Conservation (phyloP, 495 filamentous ascomycete genomes). For the Talaromyces trachyspermus region DNA sequence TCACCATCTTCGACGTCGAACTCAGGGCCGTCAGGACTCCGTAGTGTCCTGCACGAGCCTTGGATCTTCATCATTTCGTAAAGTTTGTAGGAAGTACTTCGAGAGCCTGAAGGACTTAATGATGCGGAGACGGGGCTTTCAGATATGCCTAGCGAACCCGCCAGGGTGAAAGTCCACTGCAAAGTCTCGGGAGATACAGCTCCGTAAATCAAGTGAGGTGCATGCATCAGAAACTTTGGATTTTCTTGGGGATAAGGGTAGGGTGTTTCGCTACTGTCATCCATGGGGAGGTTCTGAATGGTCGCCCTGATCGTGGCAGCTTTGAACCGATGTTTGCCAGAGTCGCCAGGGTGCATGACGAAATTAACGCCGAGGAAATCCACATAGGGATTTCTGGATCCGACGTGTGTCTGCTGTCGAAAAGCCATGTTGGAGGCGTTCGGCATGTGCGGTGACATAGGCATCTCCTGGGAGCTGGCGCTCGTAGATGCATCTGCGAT, state of each 20-base stretch:
- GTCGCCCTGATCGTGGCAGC: constrained; percentile 38
- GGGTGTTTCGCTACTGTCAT: neutral
- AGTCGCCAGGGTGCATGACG: constrained; percentile 40
- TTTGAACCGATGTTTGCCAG: constrained; percentile 38
- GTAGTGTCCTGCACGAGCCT: constrained; percentile 37
- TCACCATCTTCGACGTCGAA: constrained; percentile 38
- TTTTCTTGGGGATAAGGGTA: constrained; percentile 15
- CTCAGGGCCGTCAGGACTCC: constrained; percentile 22
- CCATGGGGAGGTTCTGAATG: constrained; percentile 17
- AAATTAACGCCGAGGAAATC: constrained; percentile 46
- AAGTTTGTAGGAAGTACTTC: constrained; percentile 33
- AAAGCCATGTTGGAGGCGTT: constrained; percentile 47
- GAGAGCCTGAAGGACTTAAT: constrained; percentile 32
- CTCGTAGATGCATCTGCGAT: constrained; percentile 44
- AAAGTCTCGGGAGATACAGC: constrained; percentile 45
- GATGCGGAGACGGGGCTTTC: constrained; percentile 38
- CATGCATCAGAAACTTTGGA: constrained; percentile 43
- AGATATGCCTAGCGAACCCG: constrained; percentile 40
- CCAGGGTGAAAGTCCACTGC: constrained; percentile 45
- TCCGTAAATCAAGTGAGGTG: constrained; percentile 45
- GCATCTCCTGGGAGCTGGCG: constrained; percentile 40
- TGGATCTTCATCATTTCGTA: constrained; percentile 51
- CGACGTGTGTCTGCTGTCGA: constrained; percentile 32
- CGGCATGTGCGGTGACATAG: constrained; percentile 44
- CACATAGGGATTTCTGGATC: constrained; percentile 35